Conservation (phyloP, 225 moss, liverwort and hornwort genomes). For the Rhytidiadelphus loreus region DNA sequence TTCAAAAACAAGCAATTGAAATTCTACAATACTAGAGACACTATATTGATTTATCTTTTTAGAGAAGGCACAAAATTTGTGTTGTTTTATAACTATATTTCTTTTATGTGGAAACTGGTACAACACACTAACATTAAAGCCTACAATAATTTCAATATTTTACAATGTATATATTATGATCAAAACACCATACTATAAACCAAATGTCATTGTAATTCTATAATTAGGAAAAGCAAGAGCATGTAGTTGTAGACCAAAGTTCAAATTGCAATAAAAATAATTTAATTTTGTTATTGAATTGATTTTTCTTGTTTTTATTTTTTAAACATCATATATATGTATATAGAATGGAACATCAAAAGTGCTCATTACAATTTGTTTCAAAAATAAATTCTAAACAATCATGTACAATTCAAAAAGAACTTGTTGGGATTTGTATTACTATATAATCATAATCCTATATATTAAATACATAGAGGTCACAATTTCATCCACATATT, state of each 20-base stretch:
- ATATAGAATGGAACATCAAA: not conserved
- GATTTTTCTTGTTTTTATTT: not conserved
- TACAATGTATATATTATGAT: not conserved
- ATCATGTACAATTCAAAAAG: not conserved
- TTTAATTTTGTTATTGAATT: not conserved
- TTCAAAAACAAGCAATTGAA: not conserved
- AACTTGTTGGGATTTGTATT: not conserved
- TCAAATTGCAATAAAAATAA: not conserved
- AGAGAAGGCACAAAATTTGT: not conserved
- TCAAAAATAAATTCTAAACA: not conserved
- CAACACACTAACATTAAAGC: not conserved
- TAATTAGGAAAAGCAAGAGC: not conserved
- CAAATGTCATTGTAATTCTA: not conserved
- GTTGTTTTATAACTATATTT: not conserved
- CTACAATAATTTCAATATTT: not conserved
- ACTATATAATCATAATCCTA: not conserved
- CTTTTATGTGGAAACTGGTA: not conserved
- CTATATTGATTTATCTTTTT: not conserved
- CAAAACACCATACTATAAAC: rapidly evolving
- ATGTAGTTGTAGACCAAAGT: not conserved
- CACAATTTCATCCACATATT: not conserved
- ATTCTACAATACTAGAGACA: not conserved
- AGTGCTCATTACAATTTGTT: not conserved
- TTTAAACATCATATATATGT: not conserved
- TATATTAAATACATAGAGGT: not conserved